Base-by-base conservation (phyloP, 2,329 filamentous ascomycete species). In the Geosmithia putterillii region DNA sequence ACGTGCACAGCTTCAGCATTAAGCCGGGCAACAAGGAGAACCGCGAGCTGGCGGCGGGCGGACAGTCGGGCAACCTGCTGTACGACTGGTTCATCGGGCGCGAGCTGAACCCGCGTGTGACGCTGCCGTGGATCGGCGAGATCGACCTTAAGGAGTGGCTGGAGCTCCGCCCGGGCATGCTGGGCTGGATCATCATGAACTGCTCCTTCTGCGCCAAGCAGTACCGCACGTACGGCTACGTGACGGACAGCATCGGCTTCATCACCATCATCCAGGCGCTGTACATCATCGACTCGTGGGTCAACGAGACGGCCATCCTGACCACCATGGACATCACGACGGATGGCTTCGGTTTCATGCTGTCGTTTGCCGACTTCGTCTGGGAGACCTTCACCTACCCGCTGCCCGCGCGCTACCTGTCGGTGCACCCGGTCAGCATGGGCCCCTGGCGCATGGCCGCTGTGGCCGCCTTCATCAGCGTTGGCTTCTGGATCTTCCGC, bases 11-110 rank as follows among this genome's bases (percentile, higher is more conserved):
- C 57, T 95, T 95, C 67, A 73, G 73, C 43, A 84, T 95, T 49
- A 83, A 85, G 59, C 64, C 78, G n/a, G 79, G 76, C 38, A 86
- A 94, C 58, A 68, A 73, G 12, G 72, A 82, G 40, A 68, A 75
- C 48, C 84, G 89, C 36, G 81, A 92, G 59, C 73, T 96, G 7
- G 89, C 89, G 0, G 76, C 78, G 1, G 88, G 89, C 38, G 89
- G 88, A 15, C 76, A 84, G 56, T 80, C 79, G 1, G 89, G 88
- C 45, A 95, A 94, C 61, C 66, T 87, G 49, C 64, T 95, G 34
- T 95, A 96, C 61, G 90, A 96, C 63, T 96, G 87, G 79, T 96
- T 88, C 65, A 95, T 96, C 50, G 90, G 90, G 18, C 85, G 90
- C 22, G 90, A 96, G 62, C 79, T 96, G 47, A 96, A 96, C 64